phyloP scores from a whole-genome alignment of 495 filamentous ascomycete genomes.

The Trichoderma virens region DNA sequence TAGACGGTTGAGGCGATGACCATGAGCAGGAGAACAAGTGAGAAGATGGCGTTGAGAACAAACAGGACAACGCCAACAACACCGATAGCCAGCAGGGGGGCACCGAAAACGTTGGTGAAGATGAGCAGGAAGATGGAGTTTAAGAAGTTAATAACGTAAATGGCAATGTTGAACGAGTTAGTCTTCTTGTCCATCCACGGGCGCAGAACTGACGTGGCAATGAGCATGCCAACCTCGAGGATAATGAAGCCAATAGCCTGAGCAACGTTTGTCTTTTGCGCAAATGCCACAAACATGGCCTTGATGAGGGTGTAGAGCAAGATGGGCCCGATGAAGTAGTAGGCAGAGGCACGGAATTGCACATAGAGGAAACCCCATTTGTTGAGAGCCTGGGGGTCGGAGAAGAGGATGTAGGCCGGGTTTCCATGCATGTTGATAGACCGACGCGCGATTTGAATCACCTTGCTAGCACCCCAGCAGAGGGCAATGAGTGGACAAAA shows the following conservation, averaged over 20 bases:
- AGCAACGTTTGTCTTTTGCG: constrained; percentile 59
- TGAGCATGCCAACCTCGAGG: constrained; percentile 74
- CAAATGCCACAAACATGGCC: constrained; percentile 84
- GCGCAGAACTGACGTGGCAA: constrained; percentile 69
- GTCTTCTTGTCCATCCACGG: constrained; percentile 99
- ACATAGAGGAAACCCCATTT: constrained; percentile 99
- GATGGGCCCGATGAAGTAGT: constrained; percentile 92
- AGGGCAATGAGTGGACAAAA: constrained; percentile 72
- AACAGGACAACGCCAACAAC: constrained; percentile 94
- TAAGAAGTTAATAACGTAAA: constrained; percentile 82
- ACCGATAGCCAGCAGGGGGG: constrained; percentile 79
- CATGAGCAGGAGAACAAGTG: constrained; percentile 76
- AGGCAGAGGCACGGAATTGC: constrained; percentile 91
- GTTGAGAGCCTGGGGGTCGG: constrained; percentile 84
- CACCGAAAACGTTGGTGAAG: constrained; percentile 74
- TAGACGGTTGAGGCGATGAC: constrained; percentile 78
- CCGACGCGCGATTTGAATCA: constrained; percentile 78
- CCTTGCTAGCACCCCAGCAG: constrained; percentile 80
- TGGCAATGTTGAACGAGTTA: constrained; percentile 93
- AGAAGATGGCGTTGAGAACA: constrained; percentile 81
- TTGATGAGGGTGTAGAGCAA: constrained; percentile 77
- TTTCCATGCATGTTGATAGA: constrained; percentile 91
- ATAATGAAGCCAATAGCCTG: constrained; percentile 83
- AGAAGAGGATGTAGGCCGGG: constrained; percentile 95
- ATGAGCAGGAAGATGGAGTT: constrained; percentile 81